Percentiles rank a stretch among this genome's conserved stretches.
phyloP scores from a whole-genome alignment of 352 stramenopile species.

The Globisporangium polare region DNA sequence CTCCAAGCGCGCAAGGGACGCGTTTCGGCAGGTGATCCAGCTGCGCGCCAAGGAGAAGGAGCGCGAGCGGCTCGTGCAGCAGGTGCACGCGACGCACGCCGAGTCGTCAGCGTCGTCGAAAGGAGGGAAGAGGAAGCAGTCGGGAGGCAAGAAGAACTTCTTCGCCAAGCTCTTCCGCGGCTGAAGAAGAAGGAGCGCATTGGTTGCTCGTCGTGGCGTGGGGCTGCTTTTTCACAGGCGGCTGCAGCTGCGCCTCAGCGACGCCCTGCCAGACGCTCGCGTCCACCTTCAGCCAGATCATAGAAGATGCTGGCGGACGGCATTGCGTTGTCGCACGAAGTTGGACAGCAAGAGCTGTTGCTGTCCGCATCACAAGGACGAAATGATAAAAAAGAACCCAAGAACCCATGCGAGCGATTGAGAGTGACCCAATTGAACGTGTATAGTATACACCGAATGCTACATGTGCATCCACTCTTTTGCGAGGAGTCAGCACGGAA shows the following conservation, averaged over 20 bases:
- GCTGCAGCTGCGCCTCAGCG: too few relatives aligned
- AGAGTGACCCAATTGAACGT: too few relatives aligned
- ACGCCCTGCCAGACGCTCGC: too few relatives aligned
- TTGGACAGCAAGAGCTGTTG: too few relatives aligned
- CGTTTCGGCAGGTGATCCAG: slow-evolving; percentile 52
- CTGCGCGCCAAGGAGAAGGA: slow-evolving; percentile 66
- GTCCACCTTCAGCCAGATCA: too few relatives aligned
- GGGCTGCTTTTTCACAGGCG: too few relatives aligned
- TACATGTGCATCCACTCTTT: background rate
- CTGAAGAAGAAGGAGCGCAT: background rate
- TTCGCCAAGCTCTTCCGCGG: background rate
- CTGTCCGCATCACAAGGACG: background rate
- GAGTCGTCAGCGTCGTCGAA: background rate
- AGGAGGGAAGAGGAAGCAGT: background rate
- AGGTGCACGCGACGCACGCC: slow-evolving; percentile 14
- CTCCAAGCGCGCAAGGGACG: slow-evolving; percentile 52
- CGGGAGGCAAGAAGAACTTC: background rate
- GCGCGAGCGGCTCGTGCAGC: slow-evolving; percentile 32
- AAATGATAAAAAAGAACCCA: background rate
- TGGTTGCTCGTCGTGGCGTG: too few relatives aligned
- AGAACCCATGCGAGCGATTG: too few relatives aligned
- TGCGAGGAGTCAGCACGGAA: background rate
- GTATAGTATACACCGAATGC: too few relatives aligned
- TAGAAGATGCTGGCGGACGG: too few relatives aligned
- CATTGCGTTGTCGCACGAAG: too few relatives aligned